These are phyloP conservation scores for Ganoderma leucocontextum DNA, from an alignment of 1,284 basidiomycete species.

Conservation along the genomic window DNA sequence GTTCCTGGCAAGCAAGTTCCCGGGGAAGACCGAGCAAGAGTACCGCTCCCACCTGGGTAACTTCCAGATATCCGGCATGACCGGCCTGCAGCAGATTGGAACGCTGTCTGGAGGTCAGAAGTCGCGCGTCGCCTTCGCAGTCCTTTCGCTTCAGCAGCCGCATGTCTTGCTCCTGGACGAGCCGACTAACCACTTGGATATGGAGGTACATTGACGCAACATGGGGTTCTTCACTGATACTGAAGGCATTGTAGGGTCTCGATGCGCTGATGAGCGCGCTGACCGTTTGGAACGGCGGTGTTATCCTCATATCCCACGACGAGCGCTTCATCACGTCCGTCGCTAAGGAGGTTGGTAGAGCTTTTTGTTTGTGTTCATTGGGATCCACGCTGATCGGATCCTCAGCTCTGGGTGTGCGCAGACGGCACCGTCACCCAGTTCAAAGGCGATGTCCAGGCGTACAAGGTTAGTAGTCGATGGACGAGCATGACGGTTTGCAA, in stretches of 20 bases:
- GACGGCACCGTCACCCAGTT: conserved; percentile 88
- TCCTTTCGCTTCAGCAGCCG: conserved; percentile 88
- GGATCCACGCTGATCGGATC: background rate
- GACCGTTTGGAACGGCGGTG: conserved; percentile 94
- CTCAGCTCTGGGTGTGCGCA: conserved; percentile 89
- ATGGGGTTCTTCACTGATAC: background rate
- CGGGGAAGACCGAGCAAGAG: conserved; percentile 96
- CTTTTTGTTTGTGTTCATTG: conserved; percentile 5
- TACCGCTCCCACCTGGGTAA: conserved; percentile 96
- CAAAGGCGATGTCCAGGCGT: conserved; percentile 89
- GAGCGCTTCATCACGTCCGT: conserved; percentile 91
- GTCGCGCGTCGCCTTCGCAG: conserved; percentile 94
- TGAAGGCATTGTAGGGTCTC: conserved; percentile 67
- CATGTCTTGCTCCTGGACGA: conserved; percentile 93
- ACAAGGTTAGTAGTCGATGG: conserved; percentile 75
- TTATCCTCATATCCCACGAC: conserved; percentile 94
- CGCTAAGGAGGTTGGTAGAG: conserved; percentile 67
- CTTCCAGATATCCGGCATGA: conserved; percentile 98
- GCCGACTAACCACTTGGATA: conserved; percentile 98
- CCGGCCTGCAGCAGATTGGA: conserved; percentile 83
- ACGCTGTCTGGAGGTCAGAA: conserved; percentile 98
- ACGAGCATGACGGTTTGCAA: background rate
- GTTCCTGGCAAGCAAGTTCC: conserved; percentile 92
- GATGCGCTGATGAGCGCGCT: conserved; percentile 95
- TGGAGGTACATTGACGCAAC: conserved; percentile 58